Percentiles rank a stretch among this genome's conserved stretches.
Conservation (phyloP, 345 rosid genomes). For the Streptanthus diversifolius region DNA sequence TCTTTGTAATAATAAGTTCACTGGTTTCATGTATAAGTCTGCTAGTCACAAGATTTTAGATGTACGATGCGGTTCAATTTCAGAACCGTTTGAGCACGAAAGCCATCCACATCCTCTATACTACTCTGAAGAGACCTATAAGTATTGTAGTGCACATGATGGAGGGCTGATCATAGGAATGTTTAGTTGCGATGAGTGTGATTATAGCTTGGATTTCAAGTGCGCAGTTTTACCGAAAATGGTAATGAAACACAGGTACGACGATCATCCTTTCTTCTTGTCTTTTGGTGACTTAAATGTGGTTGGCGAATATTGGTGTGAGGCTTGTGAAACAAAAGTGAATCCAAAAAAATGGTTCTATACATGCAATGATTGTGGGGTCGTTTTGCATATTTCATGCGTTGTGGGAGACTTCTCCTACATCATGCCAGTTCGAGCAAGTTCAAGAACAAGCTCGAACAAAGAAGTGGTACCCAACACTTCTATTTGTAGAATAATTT, state of each 20-base stretch:
- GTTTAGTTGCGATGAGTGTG: not conserved
- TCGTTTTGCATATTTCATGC: not conserved
- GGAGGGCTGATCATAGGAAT: too few relatives aligned
- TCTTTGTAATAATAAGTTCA: not conserved
- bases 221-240: not conserved
- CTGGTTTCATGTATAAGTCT: not conserved
- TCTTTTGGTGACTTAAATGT: not conserved
- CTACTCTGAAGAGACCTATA: not conserved
- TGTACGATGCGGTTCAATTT: not conserved
- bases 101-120: slow-evolving; percentile 21
- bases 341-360: not conserved
- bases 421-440: not conserved
- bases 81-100: not conserved
- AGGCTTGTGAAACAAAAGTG: not conserved
- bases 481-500: not conserved
- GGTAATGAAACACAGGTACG: not conserved
- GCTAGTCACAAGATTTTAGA: not conserved
- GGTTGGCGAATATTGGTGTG: not conserved
- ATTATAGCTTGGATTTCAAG: not conserved
- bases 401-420: not conserved
- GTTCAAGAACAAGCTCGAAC: not conserved
- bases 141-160: not conserved
- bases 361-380: not conserved
- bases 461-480: not conserved
- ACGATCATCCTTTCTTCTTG: slow-evolving; percentile 4